Conservation (phyloP, 129 eudicot species). For the Silybum marianum region DNA sequence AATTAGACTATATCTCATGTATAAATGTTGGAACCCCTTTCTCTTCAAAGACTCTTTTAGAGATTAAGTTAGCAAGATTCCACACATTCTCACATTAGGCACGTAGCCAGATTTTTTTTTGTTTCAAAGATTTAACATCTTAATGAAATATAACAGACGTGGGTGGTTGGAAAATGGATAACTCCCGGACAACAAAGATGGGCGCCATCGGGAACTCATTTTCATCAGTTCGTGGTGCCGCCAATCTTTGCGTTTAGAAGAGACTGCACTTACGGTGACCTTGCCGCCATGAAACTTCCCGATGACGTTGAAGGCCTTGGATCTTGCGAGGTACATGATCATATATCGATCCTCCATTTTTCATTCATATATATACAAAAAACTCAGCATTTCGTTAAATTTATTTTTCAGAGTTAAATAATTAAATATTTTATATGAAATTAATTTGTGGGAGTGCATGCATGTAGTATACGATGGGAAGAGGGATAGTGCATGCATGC, state of each 20-base stretch:
- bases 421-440: background rate
- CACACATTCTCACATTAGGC: background rate
- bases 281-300: slow-evolving; percentile 93
- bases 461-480: slow-evolving; percentile 83
- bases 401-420: background rate
- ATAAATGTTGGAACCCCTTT: too few species aligned
- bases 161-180: slow-evolving; percentile 98
- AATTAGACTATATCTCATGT: background rate
- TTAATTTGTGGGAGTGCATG: background rate
- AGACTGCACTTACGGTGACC: slow-evolving; percentile 92
- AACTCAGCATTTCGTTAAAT: background rate
- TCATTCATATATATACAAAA: background rate
- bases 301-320: slow-evolving; percentile 84
- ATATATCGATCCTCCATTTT: background rate
- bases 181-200: slow-evolving; percentile 85
- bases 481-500: slow-evolving; percentile 98
- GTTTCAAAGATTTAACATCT: background rate
- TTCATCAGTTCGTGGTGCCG: slow-evolving; percentile 96
- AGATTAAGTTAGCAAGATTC: background rate
- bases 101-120: background rate
- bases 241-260: slow-evolving; percentile 68
- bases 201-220: slow-evolving; percentile 92
- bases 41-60: background rate
- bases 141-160: slow-evolving; percentile 50
- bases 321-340: slow-evolving; percentile 68